Conservation (phyloP, 1,139 yeast species). For the Pichia sp. region DNA sequence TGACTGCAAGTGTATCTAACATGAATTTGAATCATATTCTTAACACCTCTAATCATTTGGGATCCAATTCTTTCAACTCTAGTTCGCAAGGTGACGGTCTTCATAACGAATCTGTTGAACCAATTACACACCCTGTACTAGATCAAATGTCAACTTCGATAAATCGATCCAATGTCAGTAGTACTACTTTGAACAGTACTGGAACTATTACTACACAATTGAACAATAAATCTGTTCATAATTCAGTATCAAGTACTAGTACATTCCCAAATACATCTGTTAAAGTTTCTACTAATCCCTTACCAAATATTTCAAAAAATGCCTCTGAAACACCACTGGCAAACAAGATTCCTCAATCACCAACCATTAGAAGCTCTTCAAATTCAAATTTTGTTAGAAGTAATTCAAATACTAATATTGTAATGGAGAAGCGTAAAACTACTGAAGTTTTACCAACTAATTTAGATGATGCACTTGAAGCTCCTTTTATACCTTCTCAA, state of each 20-base stretch:
- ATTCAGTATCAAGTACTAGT: background rate
- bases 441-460: background rate
- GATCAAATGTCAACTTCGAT: conserved; percentile 14
- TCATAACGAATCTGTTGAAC: background rate
- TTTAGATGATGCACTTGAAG: background rate
- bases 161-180: background rate
- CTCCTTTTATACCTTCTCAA: conserved; percentile 1
- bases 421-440: background rate
- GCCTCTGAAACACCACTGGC: background rate
- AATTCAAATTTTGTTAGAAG: background rate
- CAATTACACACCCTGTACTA: conserved; percentile 4
- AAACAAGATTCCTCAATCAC: conserved; percentile 1
- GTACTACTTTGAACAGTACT: background rate
- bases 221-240: background rate
- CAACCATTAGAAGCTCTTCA: conserved; percentile 1
- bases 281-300: too few relatives aligned
- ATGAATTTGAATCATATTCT: conserved; percentile 25
- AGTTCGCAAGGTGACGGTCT: too few relatives aligned
- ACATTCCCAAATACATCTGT: background rate
- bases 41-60: conserved; percentile 10
- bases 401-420: background rate
- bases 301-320: background rate
- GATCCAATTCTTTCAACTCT: background rate
- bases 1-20: conserved; percentile 30
- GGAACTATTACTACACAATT: background rate